Percentiles rank a stretch among this genome's conserved stretches.
phyloP scores from a whole-genome alignment of 2,329 filamentous ascomycete genomes.

The Coniochaeta sp. region DNA sequence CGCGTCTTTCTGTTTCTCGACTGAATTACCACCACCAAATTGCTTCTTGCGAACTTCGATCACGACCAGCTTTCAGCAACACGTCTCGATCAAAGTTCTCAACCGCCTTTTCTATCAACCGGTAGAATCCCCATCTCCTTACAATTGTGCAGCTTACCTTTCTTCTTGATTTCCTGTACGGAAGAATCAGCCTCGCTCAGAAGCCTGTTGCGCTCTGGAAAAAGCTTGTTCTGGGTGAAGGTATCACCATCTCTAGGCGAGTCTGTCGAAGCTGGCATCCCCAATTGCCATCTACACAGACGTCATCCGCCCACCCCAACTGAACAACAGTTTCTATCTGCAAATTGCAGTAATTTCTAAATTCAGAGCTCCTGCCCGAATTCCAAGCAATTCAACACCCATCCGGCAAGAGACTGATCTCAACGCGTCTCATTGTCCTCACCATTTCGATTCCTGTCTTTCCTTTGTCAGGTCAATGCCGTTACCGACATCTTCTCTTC shows the following conservation, averaged over 20 bases:
- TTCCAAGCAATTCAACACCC: not conserved
- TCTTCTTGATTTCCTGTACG: not conserved
- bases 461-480: not conserved
- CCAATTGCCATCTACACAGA: not conserved
- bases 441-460: not conserved
- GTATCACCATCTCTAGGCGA: not conserved
- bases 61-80: not conserved
- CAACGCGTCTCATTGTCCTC: not conserved
- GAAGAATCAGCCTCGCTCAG: not conserved
- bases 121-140: not conserved
- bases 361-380: not conserved
- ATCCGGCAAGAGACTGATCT: not conserved
- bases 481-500: not conserved
- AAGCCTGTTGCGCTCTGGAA: not conserved
- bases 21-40: not conserved
- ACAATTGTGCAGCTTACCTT: not conserved
- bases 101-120: not conserved
- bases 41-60: not conserved
- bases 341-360: not conserved
- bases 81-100: not conserved
- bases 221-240: not conserved
- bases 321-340: not conserved
- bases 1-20: not conserved
- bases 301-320: not conserved
- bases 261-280: not conserved